Conservation (phyloP, 768 basidiomycete species). For the Mycena rosella region DNA sequence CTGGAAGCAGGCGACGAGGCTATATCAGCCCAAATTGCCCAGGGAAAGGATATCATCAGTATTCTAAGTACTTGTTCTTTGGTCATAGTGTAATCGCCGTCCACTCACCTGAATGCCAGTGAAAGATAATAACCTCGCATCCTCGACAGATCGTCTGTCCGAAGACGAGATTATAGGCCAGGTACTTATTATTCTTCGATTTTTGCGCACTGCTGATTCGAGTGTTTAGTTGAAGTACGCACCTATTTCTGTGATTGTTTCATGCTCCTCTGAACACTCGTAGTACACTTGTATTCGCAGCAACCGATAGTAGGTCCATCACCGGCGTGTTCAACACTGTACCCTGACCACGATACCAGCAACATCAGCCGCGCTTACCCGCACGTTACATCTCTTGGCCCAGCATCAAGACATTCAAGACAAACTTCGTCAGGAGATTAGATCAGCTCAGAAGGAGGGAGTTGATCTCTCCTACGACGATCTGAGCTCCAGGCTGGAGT, state of each 20-base stretch:
- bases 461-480: constrained; percentile 41
- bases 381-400: constrained; percentile 46
- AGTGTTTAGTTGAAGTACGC: constrained; percentile 36
- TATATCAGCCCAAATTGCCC: constrained; percentile 45
- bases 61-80: constrained; percentile 41
- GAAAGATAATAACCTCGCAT: constrained; percentile 46
- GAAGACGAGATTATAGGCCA: constrained; percentile 49
- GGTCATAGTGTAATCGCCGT: neutral
- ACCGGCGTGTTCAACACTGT: neutral
- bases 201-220: neutral
- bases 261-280: neutral
- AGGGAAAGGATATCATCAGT: constrained; percentile 49
- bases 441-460: constrained; percentile 29
- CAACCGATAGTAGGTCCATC: constrained; percentile 43
- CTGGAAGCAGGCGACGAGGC: constrained; percentile 45
- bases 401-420: constrained; percentile 48
- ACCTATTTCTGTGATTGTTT: neutral
- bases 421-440: constrained; percentile 48
- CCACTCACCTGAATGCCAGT: constrained; percentile 37
- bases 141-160: constrained; percentile 44
- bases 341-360: constrained; percentile 20
- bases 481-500: constrained; percentile 45
- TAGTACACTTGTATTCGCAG: constrained; percentile 50
- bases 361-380: constrained; percentile 47
- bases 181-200: constrained; percentile 30